Evolutionary conservation across 345 rosid genomes (phyloP), one percentile per base, ranked within the genome.

Genomic region (Citrus maxima): DNA sequence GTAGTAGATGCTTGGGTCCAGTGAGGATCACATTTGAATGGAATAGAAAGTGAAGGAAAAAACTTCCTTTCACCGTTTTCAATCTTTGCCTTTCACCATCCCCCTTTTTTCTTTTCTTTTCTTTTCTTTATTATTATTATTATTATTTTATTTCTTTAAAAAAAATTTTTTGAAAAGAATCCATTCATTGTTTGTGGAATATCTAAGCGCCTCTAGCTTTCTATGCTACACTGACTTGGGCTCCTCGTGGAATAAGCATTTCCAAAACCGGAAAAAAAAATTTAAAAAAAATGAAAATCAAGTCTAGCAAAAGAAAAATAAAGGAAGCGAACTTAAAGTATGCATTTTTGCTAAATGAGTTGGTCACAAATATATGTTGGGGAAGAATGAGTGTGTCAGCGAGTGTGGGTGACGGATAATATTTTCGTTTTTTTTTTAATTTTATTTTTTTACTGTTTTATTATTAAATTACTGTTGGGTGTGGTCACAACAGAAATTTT

Each of bases 61-160:
- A 40, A 71, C 2, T 2, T 21, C 4, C 85, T 87, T 83, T 79
- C 86, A 83, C 90, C 79, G 75, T 75, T 82, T 76, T 82, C 82
- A 76, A 80, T 73, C 64, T 51, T 66, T 75, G 42, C 54, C 77
- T 65, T 73, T 72, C 40, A 22, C 54, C 51, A 24, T 13, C 58
- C 9, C 24, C 22, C 25, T 59, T 37, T 65, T n/a, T 38, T 73
- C 42, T 1, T 58, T 77, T 34, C 35, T 34, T 34, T 34, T 35
- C 5, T 32, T 32, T 32, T 3, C 16, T 72, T 3, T 7, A 6
- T 37, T 37, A 35, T 54, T 72, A 22, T n/a, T 70, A 51, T 49
- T 51, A 49, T 66, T 66, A 30, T 4, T 10, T 10, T 2, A 6
- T 28, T 67, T 4, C 79, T 74, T 77, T 34, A 83, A 51, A 35